phyloP scores from a whole-genome alignment of 768 basidiomycete genomes.

The Trametes cingulata region DNA sequence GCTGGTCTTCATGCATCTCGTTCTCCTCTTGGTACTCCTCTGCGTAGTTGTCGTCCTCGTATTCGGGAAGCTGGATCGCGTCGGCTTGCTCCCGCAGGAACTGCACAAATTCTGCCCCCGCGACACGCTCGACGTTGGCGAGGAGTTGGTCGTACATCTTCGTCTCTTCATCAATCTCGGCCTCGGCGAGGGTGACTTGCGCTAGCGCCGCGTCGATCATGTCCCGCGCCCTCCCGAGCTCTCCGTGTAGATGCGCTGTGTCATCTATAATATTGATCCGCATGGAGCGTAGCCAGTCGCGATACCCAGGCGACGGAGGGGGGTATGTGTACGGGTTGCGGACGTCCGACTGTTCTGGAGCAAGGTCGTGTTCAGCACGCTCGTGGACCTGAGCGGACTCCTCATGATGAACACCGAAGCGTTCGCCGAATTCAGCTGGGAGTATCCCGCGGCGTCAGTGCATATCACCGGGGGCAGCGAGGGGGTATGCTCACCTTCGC shows the following conservation, averaged over 20 bases:
- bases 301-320: background rate
- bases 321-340: conserved; percentile 11
- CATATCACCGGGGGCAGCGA: no score
- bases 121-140: background rate
- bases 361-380: background rate
- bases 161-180: conserved; percentile 2
- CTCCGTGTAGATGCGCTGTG: background rate
- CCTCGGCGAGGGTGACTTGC: background rate
- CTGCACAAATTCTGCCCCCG: background rate
- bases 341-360: background rate
- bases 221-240: background rate
- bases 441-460: background rate
- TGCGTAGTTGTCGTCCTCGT: background rate
- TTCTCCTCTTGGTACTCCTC: background rate
- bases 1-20: background rate
- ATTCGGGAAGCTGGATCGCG: background rate
- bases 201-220: background rate
- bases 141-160: background rate
- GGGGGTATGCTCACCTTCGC: background rate
- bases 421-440: background rate
- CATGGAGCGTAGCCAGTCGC: conserved; percentile 17
- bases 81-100: background rate
- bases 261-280: background rate
- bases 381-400: background rate
- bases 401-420: background rate